phyloP scores from a whole-genome alignment of 108 stramenopile genomes.

The Conticribra guillardii region DNA sequence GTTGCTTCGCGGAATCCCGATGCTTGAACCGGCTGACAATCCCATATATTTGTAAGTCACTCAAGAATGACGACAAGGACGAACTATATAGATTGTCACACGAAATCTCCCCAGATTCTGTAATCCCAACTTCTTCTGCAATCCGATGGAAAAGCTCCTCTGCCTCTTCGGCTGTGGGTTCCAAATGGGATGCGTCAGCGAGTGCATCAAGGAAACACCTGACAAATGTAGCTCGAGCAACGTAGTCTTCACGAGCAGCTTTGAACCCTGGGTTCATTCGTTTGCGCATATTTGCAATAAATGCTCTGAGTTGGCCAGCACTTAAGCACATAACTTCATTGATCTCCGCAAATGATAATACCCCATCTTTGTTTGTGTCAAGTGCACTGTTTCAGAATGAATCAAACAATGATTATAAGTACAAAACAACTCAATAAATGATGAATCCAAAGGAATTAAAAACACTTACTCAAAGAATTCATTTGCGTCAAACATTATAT shows the following conservation, averaged over 20 bases:
- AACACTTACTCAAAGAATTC: constrained; percentile 50
- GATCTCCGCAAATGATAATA: constrained; percentile 51
- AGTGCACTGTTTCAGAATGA: too few species aligned
- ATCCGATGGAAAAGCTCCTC: constrained; percentile 37
- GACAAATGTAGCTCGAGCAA: constrained; percentile 42
- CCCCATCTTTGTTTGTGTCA: constrained; percentile 36
- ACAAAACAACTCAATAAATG: too few species aligned
- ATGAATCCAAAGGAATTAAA: too few species aligned
- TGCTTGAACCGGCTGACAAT: constrained; percentile 3
- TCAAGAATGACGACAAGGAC: constrained; percentile 40
- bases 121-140: constrained; percentile 2
- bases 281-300: constrained; percentile 19
- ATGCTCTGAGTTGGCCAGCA: constrained; percentile 30
- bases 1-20: neutral
- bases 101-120: constrained; percentile 3
- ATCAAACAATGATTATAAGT: too few species aligned
- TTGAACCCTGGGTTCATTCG: constrained; percentile 27
- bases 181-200: constrained; percentile 29
- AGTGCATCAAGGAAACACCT: constrained; percentile 48
- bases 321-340: constrained; percentile 42
- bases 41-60: constrained; percentile 47
- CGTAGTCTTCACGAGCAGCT: too few species aligned
- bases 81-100: constrained; percentile 32
- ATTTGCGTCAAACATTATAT: constrained; percentile 39
- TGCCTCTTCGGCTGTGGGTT: constrained; percentile 39